Evolutionary conservation across 345 rosid species (phyloP).

Genomic region (Populus simonii): DNA sequence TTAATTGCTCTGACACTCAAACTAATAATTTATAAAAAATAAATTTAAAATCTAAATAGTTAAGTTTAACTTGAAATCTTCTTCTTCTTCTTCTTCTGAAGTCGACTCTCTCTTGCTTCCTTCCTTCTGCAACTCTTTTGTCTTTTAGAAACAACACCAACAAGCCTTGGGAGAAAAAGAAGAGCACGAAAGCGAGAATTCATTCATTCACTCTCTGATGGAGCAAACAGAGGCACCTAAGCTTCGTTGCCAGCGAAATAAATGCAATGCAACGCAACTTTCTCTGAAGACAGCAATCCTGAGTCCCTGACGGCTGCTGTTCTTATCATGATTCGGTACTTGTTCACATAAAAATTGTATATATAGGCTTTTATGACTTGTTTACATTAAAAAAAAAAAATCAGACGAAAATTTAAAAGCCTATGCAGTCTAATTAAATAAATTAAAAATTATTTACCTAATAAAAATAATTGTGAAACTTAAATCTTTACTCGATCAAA

Average conservation of each 20-base stretch:
- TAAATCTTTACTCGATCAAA: too few species aligned
- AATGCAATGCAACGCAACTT: constrained; percentile 61
- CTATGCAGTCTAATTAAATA: too few species aligned
- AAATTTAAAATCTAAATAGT: accelerated
- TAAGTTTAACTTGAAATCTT: too few species aligned
- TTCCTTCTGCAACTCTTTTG: neutral
- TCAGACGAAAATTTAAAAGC: too few species aligned
- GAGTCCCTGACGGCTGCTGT: constrained; percentile 59
- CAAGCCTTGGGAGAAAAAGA: too few species aligned
- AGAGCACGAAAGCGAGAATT: neutral
- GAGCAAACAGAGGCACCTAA: constrained; percentile 33
- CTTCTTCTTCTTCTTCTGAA: too few species aligned
- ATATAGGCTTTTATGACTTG: too few species aligned
- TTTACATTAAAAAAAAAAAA: too few species aligned
- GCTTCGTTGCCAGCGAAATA: constrained; percentile 81
- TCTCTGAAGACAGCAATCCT: constrained; percentile 78
- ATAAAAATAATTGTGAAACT: too few species aligned
- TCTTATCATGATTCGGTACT: constrained; percentile 66
- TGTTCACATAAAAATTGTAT: neutral
- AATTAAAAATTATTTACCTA: too few species aligned
- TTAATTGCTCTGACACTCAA: accelerated
- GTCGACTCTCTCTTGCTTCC: neutral
- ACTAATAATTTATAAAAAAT: too few species aligned
- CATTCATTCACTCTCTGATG: constrained; percentile 17
- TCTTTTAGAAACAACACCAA: neutral